Conservation (phyloP, 108 stramenopile species). For the Stephanodiscus triporus region DNA sequence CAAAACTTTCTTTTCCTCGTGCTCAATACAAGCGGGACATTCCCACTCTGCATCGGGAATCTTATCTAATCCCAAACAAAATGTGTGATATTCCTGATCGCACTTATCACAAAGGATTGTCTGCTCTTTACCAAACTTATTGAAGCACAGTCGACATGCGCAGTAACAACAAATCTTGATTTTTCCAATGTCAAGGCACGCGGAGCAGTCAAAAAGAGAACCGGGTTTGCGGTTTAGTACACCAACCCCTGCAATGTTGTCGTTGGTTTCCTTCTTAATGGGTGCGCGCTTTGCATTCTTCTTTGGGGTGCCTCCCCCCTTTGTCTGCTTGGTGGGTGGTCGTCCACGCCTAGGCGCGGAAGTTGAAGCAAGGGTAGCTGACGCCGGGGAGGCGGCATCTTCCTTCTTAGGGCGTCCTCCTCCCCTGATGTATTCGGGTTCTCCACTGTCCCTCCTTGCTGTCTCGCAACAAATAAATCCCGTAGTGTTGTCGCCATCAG, state of each 20-base stretch:
- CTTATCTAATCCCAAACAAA: slow-evolving; percentile 37
- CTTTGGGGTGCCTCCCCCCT: slow-evolving; percentile 14
- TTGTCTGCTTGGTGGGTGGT: slow-evolving; percentile 27
- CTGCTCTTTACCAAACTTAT: slow-evolving; percentile 71
- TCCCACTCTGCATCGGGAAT: slow-evolving; percentile 45
- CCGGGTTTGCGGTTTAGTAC: slow-evolving; percentile 47
- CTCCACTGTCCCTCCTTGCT: slow-evolving; percentile 1
- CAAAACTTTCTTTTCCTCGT: slow-evolving; percentile 44
- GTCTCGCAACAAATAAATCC: background rate
- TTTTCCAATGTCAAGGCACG: slow-evolving; percentile 66
- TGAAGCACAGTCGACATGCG: slow-evolving; percentile 83
- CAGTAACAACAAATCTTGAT: slow-evolving; percentile 83
- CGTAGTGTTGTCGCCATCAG: background rate
- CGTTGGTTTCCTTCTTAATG: slow-evolving; percentile 24
- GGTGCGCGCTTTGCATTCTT: slow-evolving; percentile 19
- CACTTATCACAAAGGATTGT: slow-evolving; percentile 53
- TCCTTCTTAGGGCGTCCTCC: slow-evolving; percentile 18
- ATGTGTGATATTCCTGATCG: slow-evolving; percentile 53
- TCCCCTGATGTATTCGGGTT: slow-evolving; percentile 12
- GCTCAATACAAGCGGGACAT: slow-evolving; percentile 49
- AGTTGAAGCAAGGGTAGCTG: background rate
- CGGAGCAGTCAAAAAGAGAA: slow-evolving; percentile 50
- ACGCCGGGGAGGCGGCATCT: slow-evolving; percentile 14
- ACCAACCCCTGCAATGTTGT: slow-evolving; percentile 31
- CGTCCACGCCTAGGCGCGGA: slow-evolving; percentile 9